Conservation (phyloP, 176 grass and related monocot genomes). For the Saccharum spontaneum region DNA sequence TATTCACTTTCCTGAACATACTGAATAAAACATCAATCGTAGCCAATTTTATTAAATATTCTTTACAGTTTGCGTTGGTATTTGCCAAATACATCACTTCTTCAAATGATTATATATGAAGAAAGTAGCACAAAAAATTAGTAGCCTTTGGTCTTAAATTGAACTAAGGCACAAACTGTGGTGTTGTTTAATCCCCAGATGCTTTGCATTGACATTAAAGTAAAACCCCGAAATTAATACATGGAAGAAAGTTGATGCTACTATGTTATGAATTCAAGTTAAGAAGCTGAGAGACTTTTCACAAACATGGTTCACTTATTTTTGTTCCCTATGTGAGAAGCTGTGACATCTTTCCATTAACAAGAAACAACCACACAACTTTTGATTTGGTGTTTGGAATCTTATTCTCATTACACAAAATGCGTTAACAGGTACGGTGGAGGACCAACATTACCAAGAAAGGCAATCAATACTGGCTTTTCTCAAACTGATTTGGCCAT, state of each 20-base stretch:
- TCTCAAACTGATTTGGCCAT: conserved; percentile 96
- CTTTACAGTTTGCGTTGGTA: neutral
- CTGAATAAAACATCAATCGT: neutral
- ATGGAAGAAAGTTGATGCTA: neutral
- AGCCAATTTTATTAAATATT: neutral
- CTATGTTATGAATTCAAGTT: neutral
- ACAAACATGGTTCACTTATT: neutral
- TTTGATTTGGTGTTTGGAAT: conserved; percentile 17
- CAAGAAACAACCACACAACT: neutral
- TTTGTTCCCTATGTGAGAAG: neutral
- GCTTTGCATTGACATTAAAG: conserved; percentile 10
- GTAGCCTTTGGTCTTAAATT: neutral
- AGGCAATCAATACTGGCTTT: conserved; percentile 90
- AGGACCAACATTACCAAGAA: conserved; percentile 86
- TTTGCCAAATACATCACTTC: neutral
- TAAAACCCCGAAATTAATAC: neutral
- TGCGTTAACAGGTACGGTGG: conserved; percentile 81
- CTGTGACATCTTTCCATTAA: neutral
- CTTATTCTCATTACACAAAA: conserved; percentile 36
- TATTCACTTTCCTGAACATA: conserved; percentile 2
- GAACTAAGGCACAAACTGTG: neutral
- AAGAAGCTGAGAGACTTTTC: conserved; percentile 3
- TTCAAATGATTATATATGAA: conserved; percentile 21
- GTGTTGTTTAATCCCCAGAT: neutral
- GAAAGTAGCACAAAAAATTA: neutral